These are phyloP conservation scores for Aspergillus oerlinghausenensis DNA, from an alignment of 2,329 filamentous ascomycete species.

Conservation along the genomic window DNA sequence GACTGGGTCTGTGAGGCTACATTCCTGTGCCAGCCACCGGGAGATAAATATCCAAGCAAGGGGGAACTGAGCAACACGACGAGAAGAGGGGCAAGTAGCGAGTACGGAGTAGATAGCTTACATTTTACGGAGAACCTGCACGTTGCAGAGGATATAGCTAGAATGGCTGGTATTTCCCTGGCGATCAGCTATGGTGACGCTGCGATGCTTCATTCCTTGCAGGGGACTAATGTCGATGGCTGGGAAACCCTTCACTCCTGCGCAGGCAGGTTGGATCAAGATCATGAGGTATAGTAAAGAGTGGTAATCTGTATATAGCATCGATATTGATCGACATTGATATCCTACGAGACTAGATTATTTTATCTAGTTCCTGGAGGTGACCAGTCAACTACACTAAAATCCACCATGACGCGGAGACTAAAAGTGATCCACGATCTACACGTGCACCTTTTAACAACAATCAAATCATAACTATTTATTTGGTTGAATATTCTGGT, in stretches of 20 bases:
- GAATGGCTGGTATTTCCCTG: slow-evolving; percentile 2
- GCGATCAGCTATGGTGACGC: not conserved
- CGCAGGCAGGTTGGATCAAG: too few species aligned
- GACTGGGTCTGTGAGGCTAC: too few species aligned
- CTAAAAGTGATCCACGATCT: not conserved
- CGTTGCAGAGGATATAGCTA: too few species aligned
- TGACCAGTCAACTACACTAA: not conserved
- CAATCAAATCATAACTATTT: not conserved
- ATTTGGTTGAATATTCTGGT: too few species aligned
- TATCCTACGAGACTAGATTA: not conserved
- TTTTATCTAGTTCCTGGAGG: not conserved
- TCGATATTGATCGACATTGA: not conserved
- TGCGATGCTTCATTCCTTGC: not conserved
- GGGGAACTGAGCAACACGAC: too few species aligned
- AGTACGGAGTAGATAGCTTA: too few species aligned
- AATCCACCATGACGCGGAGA: not conserved
- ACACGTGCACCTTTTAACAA: not conserved
- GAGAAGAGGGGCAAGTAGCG: too few species aligned
- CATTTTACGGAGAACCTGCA: too few species aligned
- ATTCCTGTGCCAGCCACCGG: too few species aligned
- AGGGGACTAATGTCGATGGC: not conserved
- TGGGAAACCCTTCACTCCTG: not conserved
- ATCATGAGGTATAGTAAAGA: too few species aligned
- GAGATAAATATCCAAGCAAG: too few species aligned
- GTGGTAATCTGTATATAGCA: too few species aligned